Evolutionary conservation across 2,329 filamentous ascomycete genomes (phyloP).

Genomic region (Hypoxylon sp.): DNA sequence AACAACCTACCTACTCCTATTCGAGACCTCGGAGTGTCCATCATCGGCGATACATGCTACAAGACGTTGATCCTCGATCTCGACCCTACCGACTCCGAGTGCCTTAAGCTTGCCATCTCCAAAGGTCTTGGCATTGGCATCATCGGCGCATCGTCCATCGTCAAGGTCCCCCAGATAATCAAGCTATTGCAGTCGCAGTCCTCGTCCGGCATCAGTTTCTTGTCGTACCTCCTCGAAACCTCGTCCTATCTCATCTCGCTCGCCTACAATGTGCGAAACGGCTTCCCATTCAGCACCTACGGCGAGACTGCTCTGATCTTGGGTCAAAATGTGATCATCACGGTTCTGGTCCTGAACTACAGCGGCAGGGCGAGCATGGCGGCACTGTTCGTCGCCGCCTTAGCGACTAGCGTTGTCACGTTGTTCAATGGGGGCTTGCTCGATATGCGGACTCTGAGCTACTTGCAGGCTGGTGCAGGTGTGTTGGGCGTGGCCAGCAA

Average conservation of each 20-base stretch:
- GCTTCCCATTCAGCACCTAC: constrained; percentile 95
- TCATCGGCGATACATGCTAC: constrained; percentile 90
- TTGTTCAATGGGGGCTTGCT: constrained; percentile 77
- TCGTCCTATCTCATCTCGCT: constrained; percentile 87
- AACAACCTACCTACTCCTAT: constrained; percentile 80
- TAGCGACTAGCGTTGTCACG: constrained; percentile 76
- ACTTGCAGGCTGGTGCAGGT: constrained; percentile 87
- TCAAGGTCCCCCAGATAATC: constrained; percentile 97
- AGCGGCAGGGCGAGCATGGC: constrained; percentile 76
- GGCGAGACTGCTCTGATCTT: constrained; percentile 95
- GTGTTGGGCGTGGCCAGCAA: constrained; percentile 89
- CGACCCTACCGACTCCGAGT: constrained; percentile 79
- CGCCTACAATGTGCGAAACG: constrained; percentile 90
- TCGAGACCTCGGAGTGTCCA: constrained; percentile 78
- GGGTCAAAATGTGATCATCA: constrained; percentile 91
- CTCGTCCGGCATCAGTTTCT: constrained; percentile 85
- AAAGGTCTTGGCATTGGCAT: constrained; percentile 95
- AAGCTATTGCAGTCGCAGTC: constrained; percentile 88
- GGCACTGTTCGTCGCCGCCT: constrained; percentile 80
- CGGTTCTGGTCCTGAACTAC: constrained; percentile 87
- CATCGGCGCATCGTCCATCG: constrained; percentile 87
- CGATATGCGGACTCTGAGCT: constrained; percentile 74
- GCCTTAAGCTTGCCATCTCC: constrained; percentile 89
- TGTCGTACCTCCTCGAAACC: constrained; percentile 94
- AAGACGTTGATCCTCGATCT: constrained; percentile 86